Evolutionary conservation across 148 eudicot species (phyloP), one percentile per base, ranked within the genome.

Genomic region (Cornus kousa): DNA sequence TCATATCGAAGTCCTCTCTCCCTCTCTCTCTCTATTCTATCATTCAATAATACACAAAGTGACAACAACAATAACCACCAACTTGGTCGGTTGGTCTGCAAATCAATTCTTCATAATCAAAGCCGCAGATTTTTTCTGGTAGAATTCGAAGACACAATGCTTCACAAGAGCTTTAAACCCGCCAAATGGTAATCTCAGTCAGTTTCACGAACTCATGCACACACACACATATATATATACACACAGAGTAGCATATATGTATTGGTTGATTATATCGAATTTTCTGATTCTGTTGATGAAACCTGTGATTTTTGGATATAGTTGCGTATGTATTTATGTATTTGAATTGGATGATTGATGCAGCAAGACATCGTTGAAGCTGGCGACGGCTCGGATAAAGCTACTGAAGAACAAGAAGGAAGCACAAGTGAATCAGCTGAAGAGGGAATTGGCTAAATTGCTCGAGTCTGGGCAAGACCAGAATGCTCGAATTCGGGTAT

Each of bases 341-440:
- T 62, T 62, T 62, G 22, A 62, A 17, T 62, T 62, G 24, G 66
- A 2, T 40, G 9, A 23, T 77, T 76, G 86, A 74, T 83, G 90
- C 87, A 97, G 99, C 86, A 97, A 97, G 82, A 94, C 91, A 68
- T 85, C 99, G 67, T 82, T 97, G 87, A 97, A 89, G 88, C 84
- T 97, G 59, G 99, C 94, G 7, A 75, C 84, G 22, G 89, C 99
- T 22, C 87, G 99, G 77, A 74, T 92, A 55, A 97, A 97, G 83
- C 77, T 97, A 53, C 62, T 97, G 91, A 97, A 86, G 92, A 97
- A 97, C 79, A 97, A 91, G 86, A 97, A 94, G 83, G 98, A 86
- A 22, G 86, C 70, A 20, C 97, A 89, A 77, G 59, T 97, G 79
- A 92, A 79, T 72, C 95, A 92, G 82, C 78, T 91, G 85, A 94